Conservation (phyloP, 2,329 filamentous ascomycete genomes). For the Ambrosiella cleistominuta region DNA sequence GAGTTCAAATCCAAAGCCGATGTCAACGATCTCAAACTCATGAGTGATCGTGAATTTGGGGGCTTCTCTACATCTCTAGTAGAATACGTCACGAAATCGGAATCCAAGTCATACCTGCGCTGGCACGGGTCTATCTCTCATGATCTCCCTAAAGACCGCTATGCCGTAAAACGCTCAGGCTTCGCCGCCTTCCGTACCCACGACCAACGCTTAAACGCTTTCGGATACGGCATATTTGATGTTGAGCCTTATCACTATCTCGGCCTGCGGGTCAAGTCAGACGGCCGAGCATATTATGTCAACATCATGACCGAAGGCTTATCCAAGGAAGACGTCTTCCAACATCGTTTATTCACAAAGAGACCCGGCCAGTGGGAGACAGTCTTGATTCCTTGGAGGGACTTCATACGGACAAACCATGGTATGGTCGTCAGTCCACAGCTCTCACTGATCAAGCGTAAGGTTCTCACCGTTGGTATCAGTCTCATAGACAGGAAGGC, state of each 20-base stretch:
- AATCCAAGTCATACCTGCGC: slow-evolving; percentile 37
- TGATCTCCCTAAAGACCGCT: slow-evolving; percentile 55
- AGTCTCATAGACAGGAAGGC: slow-evolving; percentile 77
- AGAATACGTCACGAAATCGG: slow-evolving; percentile 33
- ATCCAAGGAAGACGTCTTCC: slow-evolving; percentile 86
- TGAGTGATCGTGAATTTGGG: slow-evolving; percentile 75
- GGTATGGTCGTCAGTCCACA: slow-evolving; percentile 87
- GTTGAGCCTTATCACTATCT: slow-evolving; percentile 80
- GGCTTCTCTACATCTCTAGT: slow-evolving; percentile 63
- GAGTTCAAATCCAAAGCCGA: slow-evolving; percentile 34
- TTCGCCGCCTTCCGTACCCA: slow-evolving; percentile 82
- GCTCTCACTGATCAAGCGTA: slow-evolving; percentile 70
- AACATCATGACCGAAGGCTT: slow-evolving; percentile 92
- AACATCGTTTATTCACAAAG: slow-evolving; percentile 71
- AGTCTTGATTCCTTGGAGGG: slow-evolving; percentile 72
- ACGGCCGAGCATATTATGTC: slow-evolving; percentile 81
- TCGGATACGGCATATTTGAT: slow-evolving; percentile 73
- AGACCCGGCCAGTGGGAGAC: slow-evolving; percentile 85
- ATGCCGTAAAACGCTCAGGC: slow-evolving; percentile 60
- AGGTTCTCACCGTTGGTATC: slow-evolving; percentile 70
- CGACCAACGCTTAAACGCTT: slow-evolving; percentile 60
- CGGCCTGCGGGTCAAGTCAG: slow-evolving; percentile 73
- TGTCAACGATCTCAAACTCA: slow-evolving; percentile 46
- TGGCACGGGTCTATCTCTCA: slow-evolving; percentile 85
- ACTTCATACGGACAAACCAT: slow-evolving; percentile 89